A percentile compares a stretch with the other conserved stretches of the same genome.
These are phyloP conservation scores for Sporothrix humicola DNA, from an alignment of 2,329 filamentous ascomycete genomes.

Conservation along the genomic window DNA sequence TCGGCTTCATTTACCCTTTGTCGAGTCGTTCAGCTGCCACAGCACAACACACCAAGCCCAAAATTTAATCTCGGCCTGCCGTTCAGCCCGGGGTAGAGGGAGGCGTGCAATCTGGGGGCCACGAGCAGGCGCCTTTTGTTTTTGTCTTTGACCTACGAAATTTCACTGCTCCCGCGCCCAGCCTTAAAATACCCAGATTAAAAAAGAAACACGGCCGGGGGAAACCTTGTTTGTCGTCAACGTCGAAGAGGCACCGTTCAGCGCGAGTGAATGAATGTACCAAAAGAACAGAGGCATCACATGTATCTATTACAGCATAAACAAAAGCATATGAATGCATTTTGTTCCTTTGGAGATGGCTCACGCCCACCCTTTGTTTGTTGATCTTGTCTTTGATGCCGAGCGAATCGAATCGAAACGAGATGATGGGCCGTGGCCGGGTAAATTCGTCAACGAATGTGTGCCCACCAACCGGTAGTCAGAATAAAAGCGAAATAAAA, in stretches of 20 bases:
- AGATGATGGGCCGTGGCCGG: neutral
- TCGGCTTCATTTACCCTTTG: constrained; percentile 15
- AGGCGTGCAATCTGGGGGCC: no score
- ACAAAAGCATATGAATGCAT: no score
- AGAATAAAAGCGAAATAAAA: neutral
- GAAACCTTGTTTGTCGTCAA: neutral
- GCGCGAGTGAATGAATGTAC: no score
- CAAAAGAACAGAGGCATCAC: no score
- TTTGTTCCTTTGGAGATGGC: no score
- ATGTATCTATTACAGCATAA: no score
- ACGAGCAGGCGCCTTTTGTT: no score
- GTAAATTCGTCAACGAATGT: neutral
- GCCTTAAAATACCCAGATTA: constrained; percentile 3
- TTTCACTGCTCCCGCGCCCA: no score
- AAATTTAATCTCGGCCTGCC: neutral
- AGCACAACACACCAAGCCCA: neutral
- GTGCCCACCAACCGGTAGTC: neutral
- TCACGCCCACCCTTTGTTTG: neutral
- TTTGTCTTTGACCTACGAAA: no score
- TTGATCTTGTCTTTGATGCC: neutral
- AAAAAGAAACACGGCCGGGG: neutral
- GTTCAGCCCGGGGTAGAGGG: neutral
- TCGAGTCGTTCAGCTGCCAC: neutral
- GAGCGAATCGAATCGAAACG: constrained; percentile 20
- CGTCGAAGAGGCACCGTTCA: no score